phyloP scores from a whole-genome alignment of 1,284 basidiomycete genomes.

The Retiboletus flavoniger region DNA sequence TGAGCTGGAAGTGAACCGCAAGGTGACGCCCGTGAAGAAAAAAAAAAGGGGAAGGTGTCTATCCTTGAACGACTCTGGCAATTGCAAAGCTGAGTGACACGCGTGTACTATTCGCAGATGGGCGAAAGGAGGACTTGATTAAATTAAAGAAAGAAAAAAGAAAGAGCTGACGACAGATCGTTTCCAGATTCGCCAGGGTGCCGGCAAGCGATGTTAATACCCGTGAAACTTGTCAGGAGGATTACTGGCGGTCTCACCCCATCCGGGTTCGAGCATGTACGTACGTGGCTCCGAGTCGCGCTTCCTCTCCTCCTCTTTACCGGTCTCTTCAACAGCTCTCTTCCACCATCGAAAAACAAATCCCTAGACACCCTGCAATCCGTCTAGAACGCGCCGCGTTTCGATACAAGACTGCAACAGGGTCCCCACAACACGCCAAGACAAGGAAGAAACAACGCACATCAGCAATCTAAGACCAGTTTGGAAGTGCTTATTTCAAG shows the following conservation, averaged over 20 bases:
- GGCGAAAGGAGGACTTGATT: conserved; percentile 3
- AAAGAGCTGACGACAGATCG: not conserved
- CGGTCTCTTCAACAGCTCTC: not conserved
- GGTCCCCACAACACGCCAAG: conserved; percentile 18
- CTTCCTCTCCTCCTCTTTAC: not conserved
- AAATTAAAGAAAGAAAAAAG: not conserved
- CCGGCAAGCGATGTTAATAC: conserved; percentile 12
- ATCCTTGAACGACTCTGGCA: conserved; percentile 9
- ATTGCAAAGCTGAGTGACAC: not conserved
- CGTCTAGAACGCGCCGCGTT: conserved; percentile 5
- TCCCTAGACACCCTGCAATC: not conserved
- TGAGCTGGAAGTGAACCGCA: conserved; percentile 6
- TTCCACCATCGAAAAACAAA: conserved; percentile 1
- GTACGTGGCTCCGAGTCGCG: not conserved
- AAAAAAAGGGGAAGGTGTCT: conserved; percentile 2
- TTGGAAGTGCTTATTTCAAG: conserved; percentile 12
- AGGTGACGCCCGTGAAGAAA: not conserved
- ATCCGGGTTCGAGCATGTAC: conserved; percentile 16
- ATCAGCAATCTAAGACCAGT: conserved; percentile 4
- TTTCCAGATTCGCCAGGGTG: not conserved
- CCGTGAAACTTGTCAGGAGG: conserved; percentile 23
- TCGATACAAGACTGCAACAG: conserved; percentile 10
- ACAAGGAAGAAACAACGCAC: conserved; percentile 20
- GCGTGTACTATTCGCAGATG: no score
- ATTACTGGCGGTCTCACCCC: conserved; percentile 10